phyloP scores from a whole-genome alignment of 805 yeast genomes.

The Candida caryicola region DNA sequence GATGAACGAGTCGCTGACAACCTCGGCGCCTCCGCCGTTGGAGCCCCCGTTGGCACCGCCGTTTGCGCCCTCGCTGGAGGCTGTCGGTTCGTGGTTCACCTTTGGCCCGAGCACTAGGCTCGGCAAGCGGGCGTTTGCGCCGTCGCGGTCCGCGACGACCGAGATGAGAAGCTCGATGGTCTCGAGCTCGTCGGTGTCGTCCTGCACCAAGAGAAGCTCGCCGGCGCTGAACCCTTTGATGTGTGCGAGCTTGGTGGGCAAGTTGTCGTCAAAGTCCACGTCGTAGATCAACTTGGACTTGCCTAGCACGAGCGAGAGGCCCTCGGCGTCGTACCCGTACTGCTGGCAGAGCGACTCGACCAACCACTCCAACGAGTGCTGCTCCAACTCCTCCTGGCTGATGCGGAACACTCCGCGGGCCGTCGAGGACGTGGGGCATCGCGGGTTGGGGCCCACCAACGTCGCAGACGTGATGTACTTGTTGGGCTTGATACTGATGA shows the following conservation, averaged over 20 bases:
- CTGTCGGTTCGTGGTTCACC: no score
- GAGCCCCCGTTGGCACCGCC: no score
- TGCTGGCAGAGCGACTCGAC: conserved; percentile 46
- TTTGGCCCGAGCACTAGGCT: conserved; percentile 6
- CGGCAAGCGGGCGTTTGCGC: conserved; percentile 12
- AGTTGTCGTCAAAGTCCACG: conserved; percentile 82
- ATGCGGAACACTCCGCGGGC: conserved; percentile 49
- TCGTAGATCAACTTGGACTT: conserved; percentile 69
- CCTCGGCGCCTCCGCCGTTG: no score
- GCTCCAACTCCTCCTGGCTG: conserved; percentile 20
- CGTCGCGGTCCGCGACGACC: conserved; percentile 7
- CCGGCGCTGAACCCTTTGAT: conserved; percentile 56
- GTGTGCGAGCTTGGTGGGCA: conserved; percentile 43
- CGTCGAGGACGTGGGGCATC: conserved; percentile 62
- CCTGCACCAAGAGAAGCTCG: conserved; percentile 66
- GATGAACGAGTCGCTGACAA: no score
- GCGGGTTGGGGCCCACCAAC: conserved; percentile 59
- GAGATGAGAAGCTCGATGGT: conserved; percentile 60
- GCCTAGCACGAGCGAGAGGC: conserved; percentile 59
- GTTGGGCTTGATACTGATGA: conserved; percentile 47
- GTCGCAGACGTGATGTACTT: conserved; percentile 65
- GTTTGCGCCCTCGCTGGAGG: no score
- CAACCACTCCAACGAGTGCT: conserved; percentile 46
- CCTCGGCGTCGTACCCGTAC: conserved; percentile 49
- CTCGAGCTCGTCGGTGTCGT: conserved; percentile 69